Base-by-base conservation (phyloP, 768 basidiomycete genomes). In the Tricholoma sp. region DNA sequence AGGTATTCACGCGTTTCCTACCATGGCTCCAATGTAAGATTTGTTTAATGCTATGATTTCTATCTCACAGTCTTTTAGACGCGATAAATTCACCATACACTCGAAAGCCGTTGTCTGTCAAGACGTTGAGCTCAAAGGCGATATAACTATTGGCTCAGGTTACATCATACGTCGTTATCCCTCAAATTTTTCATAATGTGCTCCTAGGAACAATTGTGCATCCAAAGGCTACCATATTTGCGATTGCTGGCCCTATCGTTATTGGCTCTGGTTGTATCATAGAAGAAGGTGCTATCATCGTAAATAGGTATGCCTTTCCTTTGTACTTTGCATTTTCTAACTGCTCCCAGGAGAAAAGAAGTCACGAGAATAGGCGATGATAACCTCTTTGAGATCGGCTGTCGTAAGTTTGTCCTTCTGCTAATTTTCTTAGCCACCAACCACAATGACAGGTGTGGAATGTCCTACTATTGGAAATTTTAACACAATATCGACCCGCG, bases 331-430 rank as follows among this genome's bases (percentile, higher is more conserved):
- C 17, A 42, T 32, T 18, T 44, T 5, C 39, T 53, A 15, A 57
- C 29, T 53, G 29, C 13, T 24, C 44, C 13, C 39, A 87, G 84
- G 63, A 72, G 81, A 53, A 93, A 89, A 64, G 89, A 93, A 65
- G 82, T 88, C 34, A 92, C 98, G 93, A 83, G 86, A 17, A 93
- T 99, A 49, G 96, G 96, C 5, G 87, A 96, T 68, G 85, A 91
- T 58, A 98, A 98, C 69, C 75, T 94, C 56, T 96, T 99, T 65
- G 93, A 97, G 73, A 92, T 97, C 53, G 91, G 90, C 18, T 92
- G 88, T 70, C 88, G 96, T 96, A 65, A 59, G 91, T 84, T 15
- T 37, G 11, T 42, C 34, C 42, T 41, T 31, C 20, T 32, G 17
- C 28, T 49, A 10, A n/a, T 31, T 32, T 9, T n/a, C 6, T 32